phyloP scores from a whole-genome alignment of 169 alveolate genomes.

The Plasmodium vinckei region DNA sequence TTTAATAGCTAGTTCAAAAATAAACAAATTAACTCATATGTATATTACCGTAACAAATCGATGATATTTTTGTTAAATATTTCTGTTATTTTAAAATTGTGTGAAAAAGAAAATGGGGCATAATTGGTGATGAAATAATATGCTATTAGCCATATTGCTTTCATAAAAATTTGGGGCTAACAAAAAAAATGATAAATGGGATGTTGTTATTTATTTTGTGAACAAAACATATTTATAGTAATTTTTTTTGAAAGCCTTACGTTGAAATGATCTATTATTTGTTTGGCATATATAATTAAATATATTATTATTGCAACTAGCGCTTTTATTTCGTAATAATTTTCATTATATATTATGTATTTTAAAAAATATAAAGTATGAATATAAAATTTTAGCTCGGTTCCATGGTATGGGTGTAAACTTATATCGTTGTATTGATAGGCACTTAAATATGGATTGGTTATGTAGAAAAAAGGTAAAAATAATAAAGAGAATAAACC shows the following conservation, averaged over 20 bases:
- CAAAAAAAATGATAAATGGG: not conserved
- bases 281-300: slow-evolving; percentile 32
- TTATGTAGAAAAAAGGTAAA: slow-evolving; percentile 53
- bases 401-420: slow-evolving; percentile 70
- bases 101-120: slow-evolving; percentile 58
- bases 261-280: slow-evolving; percentile 40
- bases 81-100: slow-evolving; percentile 39
- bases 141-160: slow-evolving; percentile 55
- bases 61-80: slow-evolving; percentile 16
- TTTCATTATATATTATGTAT: slow-evolving; percentile 29
- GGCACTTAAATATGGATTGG: slow-evolving; percentile 51
- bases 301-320: slow-evolving; percentile 38
- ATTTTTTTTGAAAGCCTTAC: slow-evolving; percentile 22
- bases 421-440: slow-evolving; percentile 61
- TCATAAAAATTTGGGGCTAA: slow-evolving; percentile 32
- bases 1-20: not conserved
- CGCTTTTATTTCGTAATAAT: slow-evolving; percentile 49
- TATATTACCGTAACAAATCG: slow-evolving; percentile 36
- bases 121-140: slow-evolving; percentile 54
- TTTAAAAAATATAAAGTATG: slow-evolving; percentile 36
- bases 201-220: not conserved
- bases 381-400: slow-evolving; percentile 45
- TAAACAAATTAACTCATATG: too few relatives aligned
- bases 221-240: not conserved
- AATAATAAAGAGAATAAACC: slow-evolving; percentile 46